Evolutionary conservation across 108 stramenopile species (phyloP).

Genomic region (Cylindrotheca closterium): DNA sequence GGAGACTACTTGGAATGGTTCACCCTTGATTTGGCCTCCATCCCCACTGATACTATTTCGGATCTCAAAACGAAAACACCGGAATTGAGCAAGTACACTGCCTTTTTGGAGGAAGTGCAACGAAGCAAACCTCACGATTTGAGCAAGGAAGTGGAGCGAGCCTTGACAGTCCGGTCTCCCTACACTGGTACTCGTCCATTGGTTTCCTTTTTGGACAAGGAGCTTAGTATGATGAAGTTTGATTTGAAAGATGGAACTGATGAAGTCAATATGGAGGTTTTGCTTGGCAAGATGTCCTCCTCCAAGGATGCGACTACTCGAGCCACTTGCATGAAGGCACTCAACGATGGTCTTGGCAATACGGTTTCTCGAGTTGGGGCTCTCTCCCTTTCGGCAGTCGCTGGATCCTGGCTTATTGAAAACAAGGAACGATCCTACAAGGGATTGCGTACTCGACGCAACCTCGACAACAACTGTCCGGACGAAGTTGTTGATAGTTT

Average conservation of each 20-base stretch:
- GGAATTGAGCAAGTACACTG: conserved; percentile 20
- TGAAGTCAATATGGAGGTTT: conserved; percentile 42
- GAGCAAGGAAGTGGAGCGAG: conserved; percentile 42
- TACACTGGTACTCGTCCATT: conserved; percentile 33
- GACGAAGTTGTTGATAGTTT: conserved; percentile 40
- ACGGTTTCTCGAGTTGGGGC: conserved; percentile 30
- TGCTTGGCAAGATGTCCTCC: conserved; percentile 34
- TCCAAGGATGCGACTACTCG: conserved; percentile 35
- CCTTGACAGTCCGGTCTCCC: conserved; percentile 39
- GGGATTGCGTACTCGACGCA: conserved; percentile 31
- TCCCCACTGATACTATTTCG: conserved; percentile 14
- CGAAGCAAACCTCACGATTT: conserved; percentile 42
- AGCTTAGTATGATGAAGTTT: conserved; percentile 38
- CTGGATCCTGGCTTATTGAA: conserved; percentile 46
- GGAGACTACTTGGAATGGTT: conserved; percentile 47
- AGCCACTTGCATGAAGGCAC: conserved; percentile 31
- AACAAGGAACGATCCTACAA: conserved; percentile 44
- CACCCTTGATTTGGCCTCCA: conserved; percentile 32
- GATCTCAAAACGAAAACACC: conserved; percentile 17
- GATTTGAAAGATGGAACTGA: conserved; percentile 20
- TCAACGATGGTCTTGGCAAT: conserved; percentile 37
- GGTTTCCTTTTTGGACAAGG: conserved; percentile 45
- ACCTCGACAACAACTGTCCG: conserved; percentile 49
- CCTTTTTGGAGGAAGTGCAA: conserved; percentile 37
- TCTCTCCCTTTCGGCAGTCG: conserved; percentile 27